phyloP scores from a whole-genome alignment of 1,139 yeast genomes.

The Taiozyma sp. region DNA sequence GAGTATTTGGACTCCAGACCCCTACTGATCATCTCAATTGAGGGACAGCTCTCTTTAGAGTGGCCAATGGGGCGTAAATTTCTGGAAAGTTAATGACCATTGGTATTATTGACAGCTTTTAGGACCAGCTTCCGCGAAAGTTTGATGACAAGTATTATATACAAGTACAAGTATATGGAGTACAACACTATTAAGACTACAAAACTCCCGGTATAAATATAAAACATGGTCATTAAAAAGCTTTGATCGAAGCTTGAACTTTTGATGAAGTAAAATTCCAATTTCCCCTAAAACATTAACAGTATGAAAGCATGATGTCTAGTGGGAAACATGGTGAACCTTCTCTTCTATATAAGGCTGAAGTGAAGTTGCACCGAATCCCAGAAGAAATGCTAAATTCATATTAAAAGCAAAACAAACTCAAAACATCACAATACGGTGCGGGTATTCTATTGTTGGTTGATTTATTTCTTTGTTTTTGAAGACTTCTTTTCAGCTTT shows the following conservation, averaged over 20 bases:
- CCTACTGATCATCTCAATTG: slow-evolving; percentile 5
- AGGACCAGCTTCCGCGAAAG: background rate
- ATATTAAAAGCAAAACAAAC: background rate
- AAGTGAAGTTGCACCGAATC: background rate
- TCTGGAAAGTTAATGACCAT: background rate
- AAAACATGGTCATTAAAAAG: slow-evolving; percentile 51
- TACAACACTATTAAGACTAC: background rate
- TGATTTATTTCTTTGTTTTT: slow-evolving; percentile 3
- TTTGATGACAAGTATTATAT: no score
- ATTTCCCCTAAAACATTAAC: slow-evolving; percentile 3
- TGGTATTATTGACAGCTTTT: background rate
- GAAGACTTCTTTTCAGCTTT: slow-evolving; percentile 25
- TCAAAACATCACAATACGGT: background rate
- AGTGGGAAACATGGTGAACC: background rate
- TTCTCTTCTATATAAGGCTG: background rate
- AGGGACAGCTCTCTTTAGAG: background rate
- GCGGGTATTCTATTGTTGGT: background rate
- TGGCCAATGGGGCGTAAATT: background rate
- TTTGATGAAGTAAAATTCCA: slow-evolving; percentile 4
- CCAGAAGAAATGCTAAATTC: background rate
- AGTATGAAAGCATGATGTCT: background rate
- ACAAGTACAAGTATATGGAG: no score
- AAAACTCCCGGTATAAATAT: background rate
- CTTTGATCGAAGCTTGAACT: background rate
- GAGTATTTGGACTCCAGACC: slow-evolving; percentile 43